Base-by-base conservation (phyloP, 202 grass and related monocot species). In the Carex arenaria region DNA sequence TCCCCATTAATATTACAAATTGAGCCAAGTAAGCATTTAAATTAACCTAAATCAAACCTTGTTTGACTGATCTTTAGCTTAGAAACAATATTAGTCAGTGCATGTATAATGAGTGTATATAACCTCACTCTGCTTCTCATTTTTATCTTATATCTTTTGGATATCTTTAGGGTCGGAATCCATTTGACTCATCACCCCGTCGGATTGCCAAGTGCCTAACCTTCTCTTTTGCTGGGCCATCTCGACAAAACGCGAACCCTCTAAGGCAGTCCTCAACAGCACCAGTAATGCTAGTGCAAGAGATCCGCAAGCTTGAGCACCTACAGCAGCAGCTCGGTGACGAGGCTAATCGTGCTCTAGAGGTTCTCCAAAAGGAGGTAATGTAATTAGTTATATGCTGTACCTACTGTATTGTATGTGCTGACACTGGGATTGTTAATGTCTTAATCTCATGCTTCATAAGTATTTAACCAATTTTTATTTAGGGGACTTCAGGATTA, bases 271-370 rank as follows among this genome's bases (percentile, higher is more conserved):
- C 96, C 54, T 90, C 86, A 77, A 95, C 93, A 45, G 93, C 88
- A 59, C 96, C 96, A 71, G 91, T 90, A 81, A 88, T 94, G 88
- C 87, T 99, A 23, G 89, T 92, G 78, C 88, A 95, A 70, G 96
- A 99, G 87, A 99, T 99, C 64, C 96, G 93, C 85, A 99, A 99
- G 87, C 88, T 99, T 54, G 96, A 99, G 68, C 96, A 95, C 54
- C 75, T 95, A 67, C 91, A 99, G 26, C 88, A 94, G 59, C 93
- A 99, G 83, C 91, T 99, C 81, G 96, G 92, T 51, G 88, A 93
- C 72, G 96, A 99, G 84, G 96, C 93, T 0, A 93, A 95, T 84
- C 87, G 81, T 67, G 96, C 96, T 85, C 89, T 99, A 64, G 96
- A 99, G 86, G 88, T 99, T 62, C 85, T 95, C 28, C 93, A 99